These are phyloP conservation scores for Candida jianshihensis DNA, from an alignment of 805 yeast genomes.

Conservation along the genomic window DNA sequence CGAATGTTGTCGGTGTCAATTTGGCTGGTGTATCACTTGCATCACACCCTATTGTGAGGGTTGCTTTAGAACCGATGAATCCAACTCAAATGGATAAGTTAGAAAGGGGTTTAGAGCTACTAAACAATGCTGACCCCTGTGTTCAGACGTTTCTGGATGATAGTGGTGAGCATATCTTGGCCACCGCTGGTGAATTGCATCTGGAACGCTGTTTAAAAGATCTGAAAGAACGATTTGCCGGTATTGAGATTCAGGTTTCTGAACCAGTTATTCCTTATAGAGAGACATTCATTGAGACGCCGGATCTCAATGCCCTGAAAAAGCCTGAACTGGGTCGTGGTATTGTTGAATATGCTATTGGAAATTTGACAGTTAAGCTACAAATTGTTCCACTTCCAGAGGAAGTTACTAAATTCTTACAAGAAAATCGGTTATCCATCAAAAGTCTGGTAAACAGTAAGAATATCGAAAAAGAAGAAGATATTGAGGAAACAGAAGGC, in stretches of 20 bases:
- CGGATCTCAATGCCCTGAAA: slow-evolving; percentile 46
- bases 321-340: slow-evolving; percentile 43
- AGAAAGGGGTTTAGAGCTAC: slow-evolving; percentile 68
- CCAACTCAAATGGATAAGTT: slow-evolving; percentile 73
- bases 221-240: slow-evolving; percentile 84
- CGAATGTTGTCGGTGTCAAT: slow-evolving; percentile 56
- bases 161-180: slow-evolving; percentile 86
- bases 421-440: slow-evolving; percentile 39
- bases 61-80: slow-evolving; percentile 91
- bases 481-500: too few relatives aligned
- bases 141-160: slow-evolving; percentile 82
- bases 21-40: slow-evolving; percentile 69
- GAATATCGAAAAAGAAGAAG: slow-evolving; percentile 5
- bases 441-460: slow-evolving; percentile 24
- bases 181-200: slow-evolving; percentile 96
- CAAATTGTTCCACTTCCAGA: slow-evolving; percentile 50
- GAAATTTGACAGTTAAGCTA: slow-evolving; percentile 36
- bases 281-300: slow-evolving; percentile 60
- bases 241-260: slow-evolving; percentile 77
- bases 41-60: slow-evolving; percentile 88
- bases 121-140: slow-evolving; percentile 91
- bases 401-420: slow-evolving; percentile 41
- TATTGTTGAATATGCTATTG: slow-evolving; percentile 42
- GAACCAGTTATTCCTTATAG: slow-evolving; percentile 93
- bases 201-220: slow-evolving; percentile 92